A percentile compares a stretch with the other conserved stretches of the same genome.
Evolutionary conservation across 2,329 filamentous ascomycete genomes (phyloP).

Genomic region (Orbilia blumenaviensis): DNA sequence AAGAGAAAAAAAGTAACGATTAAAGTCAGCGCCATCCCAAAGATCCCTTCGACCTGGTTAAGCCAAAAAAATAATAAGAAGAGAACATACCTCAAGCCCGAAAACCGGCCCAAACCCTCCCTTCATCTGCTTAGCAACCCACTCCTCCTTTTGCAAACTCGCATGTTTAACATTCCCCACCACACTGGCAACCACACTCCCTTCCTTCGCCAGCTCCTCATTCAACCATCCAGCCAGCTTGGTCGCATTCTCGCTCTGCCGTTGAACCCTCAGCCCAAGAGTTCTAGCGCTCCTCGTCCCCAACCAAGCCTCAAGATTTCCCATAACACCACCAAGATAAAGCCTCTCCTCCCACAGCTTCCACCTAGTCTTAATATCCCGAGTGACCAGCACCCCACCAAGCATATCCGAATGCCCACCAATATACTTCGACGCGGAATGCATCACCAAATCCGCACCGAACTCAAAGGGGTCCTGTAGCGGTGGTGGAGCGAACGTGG

Average conservation of each 20-base stretch:
- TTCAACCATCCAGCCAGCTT: slow-evolving; percentile 77
- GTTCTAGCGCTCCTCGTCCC: slow-evolving; percentile 87
- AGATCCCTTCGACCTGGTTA: not conserved
- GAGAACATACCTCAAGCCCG: slow-evolving; percentile 71
- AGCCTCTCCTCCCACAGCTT: slow-evolving; percentile 74
- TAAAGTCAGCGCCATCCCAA: not conserved
- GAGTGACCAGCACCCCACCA: slow-evolving; percentile 74
- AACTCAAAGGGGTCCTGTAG: slow-evolving; percentile 83
- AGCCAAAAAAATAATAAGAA: not conserved
- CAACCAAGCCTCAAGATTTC: slow-evolving; percentile 89
- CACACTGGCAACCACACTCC: slow-evolving; percentile 64
- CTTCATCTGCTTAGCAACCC: slow-evolving; percentile 89
- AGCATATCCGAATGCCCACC: slow-evolving; percentile 95
- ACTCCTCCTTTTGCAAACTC: slow-evolving; percentile 77
- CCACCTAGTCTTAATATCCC: slow-evolving; percentile 58
- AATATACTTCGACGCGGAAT: slow-evolving; percentile 94
- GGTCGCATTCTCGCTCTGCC: slow-evolving; percentile 77
- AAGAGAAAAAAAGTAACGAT: not conserved
- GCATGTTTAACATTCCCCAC: slow-evolving; percentile 77
- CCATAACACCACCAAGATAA: slow-evolving; percentile 84
- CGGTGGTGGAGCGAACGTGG: slow-evolving; percentile 90
- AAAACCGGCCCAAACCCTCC: slow-evolving; percentile 91
- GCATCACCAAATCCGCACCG: slow-evolving; percentile 88
- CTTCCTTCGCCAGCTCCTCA: slow-evolving; percentile 62
- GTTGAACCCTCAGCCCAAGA: slow-evolving; percentile 79